Percentiles rank a stretch among this genome's conserved stretches.
Conservation (phyloP, 495 filamentous ascomycete genomes). For the Cercophora scortea region DNA sequence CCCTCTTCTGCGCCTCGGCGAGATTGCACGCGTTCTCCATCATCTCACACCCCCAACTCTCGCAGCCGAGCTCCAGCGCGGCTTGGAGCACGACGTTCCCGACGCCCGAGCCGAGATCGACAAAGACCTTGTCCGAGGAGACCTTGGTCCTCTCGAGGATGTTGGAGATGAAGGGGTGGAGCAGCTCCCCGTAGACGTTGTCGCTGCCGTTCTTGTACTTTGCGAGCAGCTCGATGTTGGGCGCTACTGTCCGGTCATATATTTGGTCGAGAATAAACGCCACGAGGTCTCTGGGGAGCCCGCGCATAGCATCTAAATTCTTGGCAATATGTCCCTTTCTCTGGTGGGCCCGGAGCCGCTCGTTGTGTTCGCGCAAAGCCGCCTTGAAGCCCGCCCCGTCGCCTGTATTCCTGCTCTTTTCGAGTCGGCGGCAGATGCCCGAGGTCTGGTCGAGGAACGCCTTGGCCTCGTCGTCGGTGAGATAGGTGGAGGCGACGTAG, state of each 20-base stretch:
- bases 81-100: constrained; percentile 94
- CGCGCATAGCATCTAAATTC: constrained; percentile 56
- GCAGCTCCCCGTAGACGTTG: constrained; percentile 89
- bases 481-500: constrained; percentile 63
- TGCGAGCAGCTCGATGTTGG: constrained; percentile 69
- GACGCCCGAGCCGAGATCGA: constrained; percentile 91
- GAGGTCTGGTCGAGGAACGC: constrained; percentile 63
- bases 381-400: constrained; percentile 61
- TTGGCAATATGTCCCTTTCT: constrained; percentile 59
- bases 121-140: constrained; percentile 73
- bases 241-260: constrained; percentile 87
- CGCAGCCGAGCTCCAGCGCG: constrained; percentile 84
- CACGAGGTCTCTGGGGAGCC: constrained; percentile 60
- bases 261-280: constrained; percentile 79
- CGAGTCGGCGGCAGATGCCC: constrained; percentile 65
- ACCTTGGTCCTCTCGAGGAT: constrained; percentile 73
- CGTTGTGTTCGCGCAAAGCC: constrained; percentile 70
- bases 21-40: constrained; percentile 82
- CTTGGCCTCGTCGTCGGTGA: constrained; percentile 55
- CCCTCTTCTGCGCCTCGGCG: constrained; percentile 75
- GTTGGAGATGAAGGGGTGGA: constrained; percentile 71
- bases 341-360: constrained; percentile 49
- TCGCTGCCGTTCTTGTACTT: constrained; percentile 81
- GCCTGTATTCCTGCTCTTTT: constrained; percentile 51
- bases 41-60: constrained; percentile 95